Conservation (phyloP, 257 asterid species). For the Capsicum pubescens region DNA sequence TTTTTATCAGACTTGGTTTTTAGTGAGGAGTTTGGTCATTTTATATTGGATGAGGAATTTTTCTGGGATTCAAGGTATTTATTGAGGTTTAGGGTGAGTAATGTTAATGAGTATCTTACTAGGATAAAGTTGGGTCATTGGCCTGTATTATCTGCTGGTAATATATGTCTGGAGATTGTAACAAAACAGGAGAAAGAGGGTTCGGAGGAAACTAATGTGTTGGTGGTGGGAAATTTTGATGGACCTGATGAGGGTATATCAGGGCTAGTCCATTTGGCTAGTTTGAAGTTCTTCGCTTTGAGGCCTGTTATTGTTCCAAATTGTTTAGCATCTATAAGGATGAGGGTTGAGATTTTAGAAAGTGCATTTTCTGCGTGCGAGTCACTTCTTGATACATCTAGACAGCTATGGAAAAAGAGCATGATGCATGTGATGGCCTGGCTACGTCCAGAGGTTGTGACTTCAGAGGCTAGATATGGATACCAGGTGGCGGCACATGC, state of each 20-base stretch:
- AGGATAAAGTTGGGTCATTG: slow-evolving; percentile 90
- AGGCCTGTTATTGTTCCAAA: slow-evolving; percentile 61
- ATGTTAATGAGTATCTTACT: slow-evolving; percentile 62
- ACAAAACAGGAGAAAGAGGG: slow-evolving; percentile 47
- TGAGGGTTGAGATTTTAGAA: slow-evolving; percentile 76
- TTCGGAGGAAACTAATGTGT: slow-evolving; percentile 51
- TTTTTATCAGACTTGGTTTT: slow-evolving; percentile 65
- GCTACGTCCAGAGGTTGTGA: slow-evolving; percentile 91
- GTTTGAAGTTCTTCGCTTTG: slow-evolving; percentile 75
- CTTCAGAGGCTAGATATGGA: slow-evolving; percentile 91
- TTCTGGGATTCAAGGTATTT: slow-evolving; percentile 50
- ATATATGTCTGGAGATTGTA: slow-evolving; percentile 62
- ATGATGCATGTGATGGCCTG: slow-evolving; percentile 87
- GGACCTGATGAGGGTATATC: slow-evolving; percentile 86
- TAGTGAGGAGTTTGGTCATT: slow-evolving; percentile 54
- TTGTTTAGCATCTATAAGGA: slow-evolving; percentile 50
- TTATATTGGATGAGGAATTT: slow-evolving; percentile 55
- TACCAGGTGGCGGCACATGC: slow-evolving; percentile 34
- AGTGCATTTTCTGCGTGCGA: slow-evolving; percentile 68
- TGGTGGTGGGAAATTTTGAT: slow-evolving; percentile 73
- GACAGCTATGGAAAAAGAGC: slow-evolving; percentile 92
- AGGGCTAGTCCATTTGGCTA: slow-evolving; percentile 81
- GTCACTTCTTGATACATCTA: slow-evolving; percentile 71
- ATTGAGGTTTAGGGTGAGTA: slow-evolving; percentile 68
- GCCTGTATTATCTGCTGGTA: slow-evolving; percentile 71